Percentiles rank a stretch among this genome's conserved stretches.
phyloP scores from a whole-genome alignment of 2,329 filamentous ascomycete genomes.

The Penicillium polonicum region DNA sequence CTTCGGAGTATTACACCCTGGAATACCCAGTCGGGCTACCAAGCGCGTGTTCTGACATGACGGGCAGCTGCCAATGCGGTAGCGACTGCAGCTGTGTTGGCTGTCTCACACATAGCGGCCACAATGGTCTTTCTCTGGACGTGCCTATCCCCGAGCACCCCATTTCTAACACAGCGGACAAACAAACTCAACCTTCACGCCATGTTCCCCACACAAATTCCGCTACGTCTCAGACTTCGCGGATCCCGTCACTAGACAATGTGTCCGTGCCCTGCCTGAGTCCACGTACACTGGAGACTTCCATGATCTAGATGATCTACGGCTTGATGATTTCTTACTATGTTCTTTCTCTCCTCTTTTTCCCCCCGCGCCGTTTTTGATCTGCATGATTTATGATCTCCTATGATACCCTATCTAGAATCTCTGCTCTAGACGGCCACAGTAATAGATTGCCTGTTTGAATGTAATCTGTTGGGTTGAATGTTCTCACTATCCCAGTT shows the following conservation, averaged over 20 bases:
- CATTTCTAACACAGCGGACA: slow-evolving; percentile 5
- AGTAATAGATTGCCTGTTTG: slow-evolving; percentile 3
- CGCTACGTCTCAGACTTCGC: slow-evolving; percentile 14
- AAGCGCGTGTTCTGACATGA: slow-evolving; percentile 47
- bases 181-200: background rate
- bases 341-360: background rate
- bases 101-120: slow-evolving; percentile 53
- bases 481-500: background rate
- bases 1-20: slow-evolving; percentile 44
- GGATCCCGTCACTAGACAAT: slow-evolving; percentile 20
- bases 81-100: slow-evolving; percentile 54
- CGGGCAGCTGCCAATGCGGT: slow-evolving; percentile 53
- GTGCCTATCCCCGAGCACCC: slow-evolving; percentile 9
- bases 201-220: slow-evolving; percentile 3
- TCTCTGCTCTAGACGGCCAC: slow-evolving; percentile 16
- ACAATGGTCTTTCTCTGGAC: slow-evolving; percentile 45
- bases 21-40: slow-evolving; percentile 43
- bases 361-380: background rate
- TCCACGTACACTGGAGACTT: slow-evolving; percentile 24
- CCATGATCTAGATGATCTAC: slow-evolving; percentile 19
- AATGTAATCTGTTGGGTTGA: background rate
- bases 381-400: slow-evolving; percentile 24
- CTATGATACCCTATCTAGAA: slow-evolving; percentile 31
- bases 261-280: slow-evolving; percentile 24
- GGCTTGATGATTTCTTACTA: background rate